Conservation (phyloP, 495 filamentous ascomycete species). For the Penicillium argentinense region DNA sequence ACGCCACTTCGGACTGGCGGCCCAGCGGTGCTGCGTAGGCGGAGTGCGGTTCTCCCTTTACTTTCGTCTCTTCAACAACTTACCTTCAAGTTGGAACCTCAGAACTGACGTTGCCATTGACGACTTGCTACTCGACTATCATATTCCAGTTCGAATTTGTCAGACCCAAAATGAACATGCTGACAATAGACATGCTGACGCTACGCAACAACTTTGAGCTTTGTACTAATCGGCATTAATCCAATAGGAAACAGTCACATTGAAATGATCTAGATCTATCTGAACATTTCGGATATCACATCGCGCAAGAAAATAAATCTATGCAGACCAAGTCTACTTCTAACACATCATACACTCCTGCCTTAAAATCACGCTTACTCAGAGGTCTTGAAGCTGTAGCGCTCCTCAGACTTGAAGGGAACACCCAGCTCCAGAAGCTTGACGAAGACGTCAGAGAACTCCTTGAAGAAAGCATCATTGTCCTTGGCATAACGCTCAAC, state of each 20-base stretch:
- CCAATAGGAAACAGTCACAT: constrained; percentile 3
- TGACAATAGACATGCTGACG: too few relatives aligned
- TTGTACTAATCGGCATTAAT: background rate
- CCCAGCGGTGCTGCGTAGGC: too few relatives aligned
- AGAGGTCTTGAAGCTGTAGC: constrained; percentile 73
- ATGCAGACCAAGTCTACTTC: constrained; percentile 4
- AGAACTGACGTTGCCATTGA: too few relatives aligned
- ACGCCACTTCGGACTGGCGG: constrained; percentile 3
- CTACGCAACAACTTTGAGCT: too few relatives aligned
- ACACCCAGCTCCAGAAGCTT: constrained; percentile 95
- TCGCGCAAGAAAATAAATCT: constrained; percentile 11
- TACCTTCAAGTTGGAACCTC: background rate
- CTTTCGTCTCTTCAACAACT: background rate
- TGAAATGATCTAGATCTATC: constrained; percentile 11
- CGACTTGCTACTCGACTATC: too few relatives aligned
- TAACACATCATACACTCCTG: constrained; percentile 1
- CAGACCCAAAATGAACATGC: too few relatives aligned
- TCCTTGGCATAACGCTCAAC: constrained; percentile 93
- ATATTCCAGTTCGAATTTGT: too few relatives aligned
- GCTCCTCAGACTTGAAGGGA: constrained; percentile 74
- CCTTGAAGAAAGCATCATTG: constrained; percentile 88
- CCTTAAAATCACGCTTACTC: constrained; percentile 31
- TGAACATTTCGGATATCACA: constrained; percentile 38
- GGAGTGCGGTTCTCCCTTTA: background rate
- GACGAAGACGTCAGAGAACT: constrained; percentile 75